phyloP scores from a whole-genome alignment of 768 basidiomycete species.

The Russula compacta region DNA sequence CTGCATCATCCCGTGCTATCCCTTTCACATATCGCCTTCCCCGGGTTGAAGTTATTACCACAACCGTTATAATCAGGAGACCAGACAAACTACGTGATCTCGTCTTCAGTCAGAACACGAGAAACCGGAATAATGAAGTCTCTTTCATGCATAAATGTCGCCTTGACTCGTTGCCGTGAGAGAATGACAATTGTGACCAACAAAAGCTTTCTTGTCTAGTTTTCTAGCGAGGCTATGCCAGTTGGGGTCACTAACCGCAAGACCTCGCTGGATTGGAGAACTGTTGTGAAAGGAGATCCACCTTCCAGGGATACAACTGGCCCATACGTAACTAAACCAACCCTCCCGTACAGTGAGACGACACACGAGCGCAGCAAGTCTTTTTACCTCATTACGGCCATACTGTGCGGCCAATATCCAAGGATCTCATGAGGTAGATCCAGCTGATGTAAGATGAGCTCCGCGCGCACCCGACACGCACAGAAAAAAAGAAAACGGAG shows the following conservation, averaged over 20 bases:
- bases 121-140: conserved; percentile 40
- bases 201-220: conserved; percentile 38
- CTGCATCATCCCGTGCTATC: conserved; percentile 40
- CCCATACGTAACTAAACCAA: too few species aligned
- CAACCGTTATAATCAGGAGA: conserved; percentile 31
- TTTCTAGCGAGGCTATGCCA: conserved; percentile 34
- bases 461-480: too few species aligned
- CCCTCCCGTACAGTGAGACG: too few species aligned
- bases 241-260: conserved; percentile 22
- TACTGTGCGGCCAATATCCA: too few species aligned
- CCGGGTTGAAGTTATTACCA: background rate
- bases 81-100: conserved; percentile 39
- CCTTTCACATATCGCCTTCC: background rate
- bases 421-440: too few species aligned
- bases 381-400: too few species aligned
- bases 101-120: conserved; percentile 40
- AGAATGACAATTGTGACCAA: conserved; percentile 44
- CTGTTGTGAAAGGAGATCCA: background rate
- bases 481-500: too few species aligned
- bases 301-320: background rate
- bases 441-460: too few species aligned
- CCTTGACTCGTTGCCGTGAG: conserved; percentile 33
- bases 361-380: too few species aligned
- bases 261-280: conserved; percentile 26
- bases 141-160: conserved; percentile 37